These are phyloP conservation scores for Colletotrichum tabaci DNA, from an alignment of 2,329 filamentous ascomycete genomes.

Conservation along the genomic window DNA sequence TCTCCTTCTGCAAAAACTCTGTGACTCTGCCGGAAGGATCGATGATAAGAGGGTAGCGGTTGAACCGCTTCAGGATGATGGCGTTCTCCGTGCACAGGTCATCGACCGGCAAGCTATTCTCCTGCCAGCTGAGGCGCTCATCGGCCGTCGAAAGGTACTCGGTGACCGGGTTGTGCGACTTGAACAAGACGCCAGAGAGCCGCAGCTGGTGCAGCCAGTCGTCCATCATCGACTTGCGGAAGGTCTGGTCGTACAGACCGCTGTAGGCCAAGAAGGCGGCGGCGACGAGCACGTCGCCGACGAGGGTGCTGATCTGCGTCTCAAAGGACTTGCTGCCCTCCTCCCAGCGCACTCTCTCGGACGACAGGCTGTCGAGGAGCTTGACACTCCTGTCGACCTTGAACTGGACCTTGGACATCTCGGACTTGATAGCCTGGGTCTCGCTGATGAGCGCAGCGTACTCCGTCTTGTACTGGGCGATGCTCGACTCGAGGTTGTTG, in stretches of 20 bases:
- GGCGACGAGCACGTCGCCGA: slow-evolving; percentile 96
- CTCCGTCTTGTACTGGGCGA: slow-evolving; percentile 94
- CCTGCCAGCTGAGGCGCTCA: slow-evolving; percentile 94
- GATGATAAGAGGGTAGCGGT: slow-evolving; percentile 97
- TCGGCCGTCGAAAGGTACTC: slow-evolving; percentile 98
- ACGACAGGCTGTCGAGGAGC: slow-evolving; percentile 93
- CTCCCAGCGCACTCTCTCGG: slow-evolving; percentile 94
- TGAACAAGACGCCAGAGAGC: slow-evolving; percentile 93
- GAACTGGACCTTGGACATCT: slow-evolving; percentile 97
- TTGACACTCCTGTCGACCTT: slow-evolving; percentile 98
- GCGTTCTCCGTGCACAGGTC: slow-evolving; percentile 99
- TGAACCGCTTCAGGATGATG: slow-evolving; percentile 97
- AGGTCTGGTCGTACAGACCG: slow-evolving; percentile 97
- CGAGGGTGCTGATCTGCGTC: slow-evolving; percentile 95
- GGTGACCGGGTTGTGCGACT: slow-evolving; percentile 92
- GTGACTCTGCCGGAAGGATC: slow-evolving; percentile 95
- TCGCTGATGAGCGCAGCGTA: slow-evolving; percentile 97
- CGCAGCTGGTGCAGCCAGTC: slow-evolving; percentile 96
- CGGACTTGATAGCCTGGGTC: slow-evolving; percentile 95
- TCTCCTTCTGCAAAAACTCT: slow-evolving; percentile 95
- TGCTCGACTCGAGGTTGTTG: slow-evolving; percentile 86
- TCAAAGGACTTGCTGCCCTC: slow-evolving; percentile 98
- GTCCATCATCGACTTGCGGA: slow-evolving; percentile 97
- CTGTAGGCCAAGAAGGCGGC: slow-evolving; percentile 97
- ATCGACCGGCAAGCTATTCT: slow-evolving; percentile 92